Base-by-base conservation (phyloP, 176 grass and related monocot species). In the Triticum dicoccoides region DNA sequence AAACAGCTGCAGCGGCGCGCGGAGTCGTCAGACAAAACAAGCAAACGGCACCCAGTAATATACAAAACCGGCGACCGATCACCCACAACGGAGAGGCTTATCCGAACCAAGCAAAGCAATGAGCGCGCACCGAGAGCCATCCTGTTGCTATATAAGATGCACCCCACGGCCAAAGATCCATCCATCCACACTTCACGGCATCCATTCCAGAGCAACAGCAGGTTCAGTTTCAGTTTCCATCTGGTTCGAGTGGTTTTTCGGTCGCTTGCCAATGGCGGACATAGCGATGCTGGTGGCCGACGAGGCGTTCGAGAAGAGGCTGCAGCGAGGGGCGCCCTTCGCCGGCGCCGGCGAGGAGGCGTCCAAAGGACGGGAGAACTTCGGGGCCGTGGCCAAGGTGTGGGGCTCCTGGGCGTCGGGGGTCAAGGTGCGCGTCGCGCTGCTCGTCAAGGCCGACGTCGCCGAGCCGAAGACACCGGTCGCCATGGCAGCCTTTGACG, bases 241-340 rank as follows among this genome's bases (percentile, higher is more conserved):
- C 37, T 47, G 15, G 49, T 33, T 3, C 7, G 32, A 37, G 52
- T 33, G 30, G 30, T 30, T 30, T 30, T 30, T 2, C 30, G 30
- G 2, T 30, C 30, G 69, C 10, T 11, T 29, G 51, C 24, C n/a
- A 39, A 97, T 97, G 95, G 86, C 88, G 10, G 92, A 97, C 88
- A 91, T 97, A 80, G 90, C 90, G 47, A 74, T 94, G 67, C 80
- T 97, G 86, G 92, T 95, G 76, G 69, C 79, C 12, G 95, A 68
- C 7, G 65, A 97, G 81, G 90, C 90, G 81, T 95, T 89, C 81
- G 89, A 95, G 92, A 95, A 83, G 90, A 85, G 85, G 84, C 21
- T 61, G 64, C 84, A 61, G 78, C 39, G 81, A 4, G 89, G 69
- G 17, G 80, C 44, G 14, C 59, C 59, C 4, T n/a, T 24, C 20